Evolutionary conservation across 2,329 filamentous ascomycete genomes (phyloP), one percentile per base, ranked within the genome.

Genomic region (Scedosporium minutisporum): DNA sequence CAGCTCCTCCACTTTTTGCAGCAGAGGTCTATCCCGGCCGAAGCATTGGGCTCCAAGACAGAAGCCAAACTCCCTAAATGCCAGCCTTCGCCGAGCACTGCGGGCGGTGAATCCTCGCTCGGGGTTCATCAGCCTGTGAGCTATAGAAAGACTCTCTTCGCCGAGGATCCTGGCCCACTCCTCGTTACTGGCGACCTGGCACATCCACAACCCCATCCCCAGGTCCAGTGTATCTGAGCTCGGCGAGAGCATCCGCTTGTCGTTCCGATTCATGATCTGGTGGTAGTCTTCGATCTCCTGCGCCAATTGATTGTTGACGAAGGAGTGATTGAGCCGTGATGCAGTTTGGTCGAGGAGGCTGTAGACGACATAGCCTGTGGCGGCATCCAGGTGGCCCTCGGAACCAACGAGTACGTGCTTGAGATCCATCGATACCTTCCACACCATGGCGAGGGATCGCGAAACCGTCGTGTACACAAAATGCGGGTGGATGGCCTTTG

Each of bases 201-300:
- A 75, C 55, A 79, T 79, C 82, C 83, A 86, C 27, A 86, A 67
- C 1, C 81, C 79, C 83, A 86, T 85, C 0, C 83, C 83, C 53
- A 86, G 68, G 67, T 86, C 83, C n/a, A 85, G 69, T 18, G 78
- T 71, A 69, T 85, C 83, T 3, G 68, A 70, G 29, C 79, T 82
- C 3, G 78, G 73, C 51, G 73, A 75, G 59, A 79, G 69, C 18
- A 74, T 69, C 1, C 77, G 77, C 60, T 78, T 77, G 29, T 27
- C 60, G n/a, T 61, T 51, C 0, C 73, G 69, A 25, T 70, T 68
- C 74, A 84, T 80, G 3, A 84, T 74, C 10, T 71, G 72, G 58
- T 74, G 70, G 65, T 85, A 85, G 58, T 84, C 80, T 0, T 67
- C 71, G n/a, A 84, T 82, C 66, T 85, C 82, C 7, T 76, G 69